phyloP scores from a whole-genome alignment of 208 protist genomes.

The Porcisia hertigi region DNA sequence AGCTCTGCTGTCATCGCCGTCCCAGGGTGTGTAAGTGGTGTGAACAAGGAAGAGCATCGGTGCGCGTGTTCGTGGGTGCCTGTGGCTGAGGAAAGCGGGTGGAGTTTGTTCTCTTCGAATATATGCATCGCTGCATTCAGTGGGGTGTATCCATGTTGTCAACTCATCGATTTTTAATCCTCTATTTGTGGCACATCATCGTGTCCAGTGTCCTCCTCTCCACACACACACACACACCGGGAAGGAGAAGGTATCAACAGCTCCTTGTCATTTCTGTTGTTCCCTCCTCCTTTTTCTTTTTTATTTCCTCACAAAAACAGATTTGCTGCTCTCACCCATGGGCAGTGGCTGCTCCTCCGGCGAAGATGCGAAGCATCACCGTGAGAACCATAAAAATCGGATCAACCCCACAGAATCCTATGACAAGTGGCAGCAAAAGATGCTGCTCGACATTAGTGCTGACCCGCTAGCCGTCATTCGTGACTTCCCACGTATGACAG shows the following conservation, averaged over 20 bases:
- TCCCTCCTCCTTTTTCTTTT: background rate
- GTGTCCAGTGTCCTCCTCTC: too few relatives aligned
- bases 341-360: slow-evolving; percentile 22
- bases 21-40: background rate
- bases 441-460: slow-evolving; percentile 45
- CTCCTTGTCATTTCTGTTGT: background rate
- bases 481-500: slow-evolving; percentile 78
- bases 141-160: too few relatives aligned
- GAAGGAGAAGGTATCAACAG: background rate
- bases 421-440: slow-evolving; percentile 44
- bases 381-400: slow-evolving; percentile 47
- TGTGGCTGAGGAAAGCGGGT: background rate
- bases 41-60: background rate
- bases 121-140: background rate
- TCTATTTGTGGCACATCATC: too few relatives aligned
- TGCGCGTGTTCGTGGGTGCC: too few relatives aligned
- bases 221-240: background rate
- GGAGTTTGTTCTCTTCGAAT: background rate
- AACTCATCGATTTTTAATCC: too few relatives aligned
- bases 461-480: slow-evolving; percentile 66
- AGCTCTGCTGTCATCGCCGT: background rate
- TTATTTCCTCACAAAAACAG: background rate
- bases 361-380: slow-evolving; percentile 27
- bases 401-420: slow-evolving; percentile 45
- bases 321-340: slow-evolving; percentile 3